Base-by-base conservation (phyloP, 306 rosid species). In the Vigna reflexopilosa region DNA sequence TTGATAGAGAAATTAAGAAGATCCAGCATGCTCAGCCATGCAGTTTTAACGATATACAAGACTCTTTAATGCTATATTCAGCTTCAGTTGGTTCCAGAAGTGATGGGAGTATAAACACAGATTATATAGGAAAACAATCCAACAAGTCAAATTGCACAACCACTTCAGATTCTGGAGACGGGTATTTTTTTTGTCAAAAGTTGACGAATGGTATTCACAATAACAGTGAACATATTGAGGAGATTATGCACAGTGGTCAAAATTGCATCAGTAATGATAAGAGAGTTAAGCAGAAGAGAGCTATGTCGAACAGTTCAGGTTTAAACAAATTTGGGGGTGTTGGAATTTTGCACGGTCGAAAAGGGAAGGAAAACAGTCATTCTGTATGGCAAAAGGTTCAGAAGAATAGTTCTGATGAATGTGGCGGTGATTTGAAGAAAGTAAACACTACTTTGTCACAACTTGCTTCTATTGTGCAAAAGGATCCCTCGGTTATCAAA, bases 331-430 rank as follows among this genome's bases (percentile, higher is more conserved):
- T 40, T 86, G 85, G 87, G 58, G 77, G 80, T 34, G 49, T 48
- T 61, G 90, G 85, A 48, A 63, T 73, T 78, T 70, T 63, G 52
- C 87, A 85, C 64, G 81, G 83, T 73, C 88, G 86, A 76, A 32
- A 82, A 2, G 89, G 92, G 79, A 93, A 89, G 83, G 95, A 83
- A 87, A 89, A 80, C 71, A 83, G 77, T 64, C 92, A 85, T 80
- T 83, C 98, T 16, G 85, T 93, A 36, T 93, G 98, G 98, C 89
- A 93, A 80, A 93, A 87, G 85, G 98, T 93, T 80, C 91, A 91
- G 86, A 91, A 77, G 83, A 83, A 85, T 32, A 77, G 67, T 24
- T 69, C 82, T 61, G 74, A 77, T 61, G 91, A 78, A 51, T 70
- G 87, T 78, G 38, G 22, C 57, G 81, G 75, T 49, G 89, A 86